Evolutionary conservation across 2,329 filamentous ascomycete genomes (phyloP).

Genomic region (Truncatella angustata): DNA sequence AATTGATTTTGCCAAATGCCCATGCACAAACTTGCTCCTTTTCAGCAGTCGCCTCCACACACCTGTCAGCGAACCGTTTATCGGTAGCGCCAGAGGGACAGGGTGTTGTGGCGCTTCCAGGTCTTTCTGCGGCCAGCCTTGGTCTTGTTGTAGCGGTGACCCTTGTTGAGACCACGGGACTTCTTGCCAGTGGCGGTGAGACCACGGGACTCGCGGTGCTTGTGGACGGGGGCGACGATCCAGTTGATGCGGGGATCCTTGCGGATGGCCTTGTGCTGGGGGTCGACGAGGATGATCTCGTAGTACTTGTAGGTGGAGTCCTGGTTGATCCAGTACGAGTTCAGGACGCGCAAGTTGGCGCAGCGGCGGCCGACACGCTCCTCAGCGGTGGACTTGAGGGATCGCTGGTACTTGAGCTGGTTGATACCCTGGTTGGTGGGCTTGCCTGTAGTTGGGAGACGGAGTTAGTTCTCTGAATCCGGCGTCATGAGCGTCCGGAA

Average conservation of each 20-base stretch:
- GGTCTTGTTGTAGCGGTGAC: slow-evolving; percentile 99
- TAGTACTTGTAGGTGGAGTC: slow-evolving; percentile 99
- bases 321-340: slow-evolving; percentile 99
- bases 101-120: slow-evolving; percentile 99
- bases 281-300: slow-evolving; percentile 99
- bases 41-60: slow-evolving; percentile 14
- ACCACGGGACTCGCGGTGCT: slow-evolving; percentile 98
- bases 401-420: slow-evolving; percentile 99
- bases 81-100: slow-evolving; percentile 97
- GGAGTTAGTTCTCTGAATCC: no score
- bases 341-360: slow-evolving; percentile 98
- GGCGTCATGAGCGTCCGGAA: no score
- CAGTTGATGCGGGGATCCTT: slow-evolving; percentile 99
- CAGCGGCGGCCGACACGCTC: slow-evolving; percentile 99
- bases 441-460: slow-evolving; percentile 67
- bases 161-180: slow-evolving; percentile 98
- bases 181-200: slow-evolving; percentile 99
- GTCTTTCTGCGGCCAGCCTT: slow-evolving; percentile 96
- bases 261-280: slow-evolving; percentile 99
- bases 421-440: slow-evolving; percentile 99
- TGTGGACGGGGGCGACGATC: slow-evolving; percentile 99
- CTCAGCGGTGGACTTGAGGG: slow-evolving; percentile 95
- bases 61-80: slow-evolving; percentile 43
- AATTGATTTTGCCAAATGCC: slow-evolving; percentile 24
- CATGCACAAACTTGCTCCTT: slow-evolving; percentile 18